These are phyloP conservation scores for Arthroderma uncinatum DNA, from an alignment of 2,329 filamentous ascomycete species.

Conservation along the genomic window DNA sequence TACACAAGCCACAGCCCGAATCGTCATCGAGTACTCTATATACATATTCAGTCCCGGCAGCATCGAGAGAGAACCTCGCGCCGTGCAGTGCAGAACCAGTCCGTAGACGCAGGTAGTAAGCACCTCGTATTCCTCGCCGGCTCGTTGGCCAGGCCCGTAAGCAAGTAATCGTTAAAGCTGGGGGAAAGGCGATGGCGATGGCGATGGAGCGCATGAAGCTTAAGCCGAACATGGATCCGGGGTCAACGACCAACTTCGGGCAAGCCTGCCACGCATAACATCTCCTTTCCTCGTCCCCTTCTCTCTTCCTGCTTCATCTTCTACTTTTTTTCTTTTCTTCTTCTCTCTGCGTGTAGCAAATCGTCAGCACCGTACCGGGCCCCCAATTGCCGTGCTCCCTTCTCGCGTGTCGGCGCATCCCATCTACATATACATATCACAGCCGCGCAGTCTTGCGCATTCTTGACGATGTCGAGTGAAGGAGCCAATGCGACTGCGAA, in stretches of 20 bases:
- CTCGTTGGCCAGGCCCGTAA: not conserved
- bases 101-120: not conserved
- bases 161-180: not conserved
- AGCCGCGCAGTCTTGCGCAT: not conserved
- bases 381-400: not conserved
- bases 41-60: no score
- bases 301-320: not conserved
- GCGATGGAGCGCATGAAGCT: not conserved
- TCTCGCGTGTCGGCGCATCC: not conserved
- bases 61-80: no score
- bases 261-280: not conserved
- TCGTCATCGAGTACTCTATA: no score
- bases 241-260: not conserved
- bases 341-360: not conserved
- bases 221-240: not conserved
- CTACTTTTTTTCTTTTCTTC: not conserved
- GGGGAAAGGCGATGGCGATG: not conserved
- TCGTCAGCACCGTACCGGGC: not conserved
- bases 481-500: not conserved
- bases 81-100: no score
- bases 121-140: not conserved
- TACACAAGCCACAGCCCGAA: no score
- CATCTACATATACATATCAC: not conserved
- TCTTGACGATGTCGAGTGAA: conserved; percentile 1
- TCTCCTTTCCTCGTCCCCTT: not conserved